These are phyloP conservation scores for Parascedosporium putredinis DNA, from an alignment of 2,329 filamentous ascomycete species.

Conservation along the genomic window DNA sequence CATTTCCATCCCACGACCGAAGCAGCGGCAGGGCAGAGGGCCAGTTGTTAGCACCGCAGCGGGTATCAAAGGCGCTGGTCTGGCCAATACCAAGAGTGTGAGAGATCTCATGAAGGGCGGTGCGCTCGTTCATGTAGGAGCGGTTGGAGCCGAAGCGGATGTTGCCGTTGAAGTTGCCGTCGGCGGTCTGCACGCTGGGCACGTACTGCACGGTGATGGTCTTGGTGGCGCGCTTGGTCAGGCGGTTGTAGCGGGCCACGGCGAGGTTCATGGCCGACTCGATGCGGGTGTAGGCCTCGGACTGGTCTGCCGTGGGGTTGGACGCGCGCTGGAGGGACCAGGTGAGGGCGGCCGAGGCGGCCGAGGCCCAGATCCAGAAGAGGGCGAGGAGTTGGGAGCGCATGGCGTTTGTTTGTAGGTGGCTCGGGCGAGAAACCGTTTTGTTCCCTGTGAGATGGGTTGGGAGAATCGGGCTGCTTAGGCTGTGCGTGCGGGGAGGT, in stretches of 20 bases:
- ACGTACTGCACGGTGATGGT: constrained; percentile 28
- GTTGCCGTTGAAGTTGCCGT: constrained; percentile 34
- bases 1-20: constrained; percentile 27
- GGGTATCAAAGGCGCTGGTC: constrained; percentile 26
- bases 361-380: constrained; percentile 19
- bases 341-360: constrained; percentile 25
- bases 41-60: constrained; percentile 31
- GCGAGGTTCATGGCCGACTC: constrained; percentile 29
- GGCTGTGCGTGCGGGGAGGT: no score
- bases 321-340: constrained; percentile 25
- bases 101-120: constrained; percentile 36
- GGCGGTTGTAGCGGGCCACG: constrained; percentile 27
- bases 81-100: constrained; percentile 38
- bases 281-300: constrained; percentile 33
- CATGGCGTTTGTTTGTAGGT: constrained; percentile 19
- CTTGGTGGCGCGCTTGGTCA: constrained; percentile 24
- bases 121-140: constrained; percentile 37
- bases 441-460: no score
- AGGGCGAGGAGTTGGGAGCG: constrained; percentile 21
- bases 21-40: constrained; percentile 28
- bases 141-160: constrained; percentile 35
- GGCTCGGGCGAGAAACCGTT: no score
- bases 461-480: no score
- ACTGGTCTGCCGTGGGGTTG: constrained; percentile 31
- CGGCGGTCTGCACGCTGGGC: constrained; percentile 33